Evolutionary conservation across 306 rosid species (phyloP).

Genomic region (Canavalia ensiformis): DNA sequence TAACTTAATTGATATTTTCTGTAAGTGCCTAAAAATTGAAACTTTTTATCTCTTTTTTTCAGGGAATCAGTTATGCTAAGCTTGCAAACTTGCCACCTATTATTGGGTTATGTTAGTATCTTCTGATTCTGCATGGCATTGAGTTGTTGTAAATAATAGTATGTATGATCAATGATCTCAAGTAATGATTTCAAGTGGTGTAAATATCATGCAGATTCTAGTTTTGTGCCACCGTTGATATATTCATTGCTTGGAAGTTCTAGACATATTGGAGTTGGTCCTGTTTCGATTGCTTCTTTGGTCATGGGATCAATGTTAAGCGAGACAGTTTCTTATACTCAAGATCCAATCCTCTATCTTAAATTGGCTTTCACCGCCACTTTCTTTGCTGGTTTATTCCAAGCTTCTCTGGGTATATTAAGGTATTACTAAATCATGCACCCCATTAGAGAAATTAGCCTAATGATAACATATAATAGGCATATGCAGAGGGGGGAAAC

Average conservation of each 20-base stretch:
- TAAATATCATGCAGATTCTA: slow-evolving; percentile 80
- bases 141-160: neutral
- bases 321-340: slow-evolving; percentile 68
- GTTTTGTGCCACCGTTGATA: slow-evolving; percentile 93
- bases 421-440: slow-evolving; percentile 62
- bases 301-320: slow-evolving; percentile 98
- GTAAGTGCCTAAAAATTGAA: no score
- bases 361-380: slow-evolving; percentile 96
- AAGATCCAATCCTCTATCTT: slow-evolving; percentile 83
- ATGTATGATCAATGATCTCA: neutral
- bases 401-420: slow-evolving; percentile 84
- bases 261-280: slow-evolving; percentile 93
- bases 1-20: no score
- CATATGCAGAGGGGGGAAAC: neutral
- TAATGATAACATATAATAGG: neutral
- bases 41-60: slow-evolving; percentile 10
- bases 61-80: slow-evolving; percentile 99
- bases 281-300: slow-evolving; percentile 95
- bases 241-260: slow-evolving; percentile 95
- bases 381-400: slow-evolving; percentile 90
- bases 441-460: neutral
- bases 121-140: slow-evolving; percentile 19
- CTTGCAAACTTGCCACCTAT: slow-evolving; percentile 98
- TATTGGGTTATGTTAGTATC: slow-evolving; percentile 85
- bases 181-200: slow-evolving; percentile 20